A percentile compares a stretch with the other conserved stretches of the same genome.
These are phyloP conservation scores for Triglochin maritima DNA, from an alignment of 106 monocot species.

Conservation along the genomic window DNA sequence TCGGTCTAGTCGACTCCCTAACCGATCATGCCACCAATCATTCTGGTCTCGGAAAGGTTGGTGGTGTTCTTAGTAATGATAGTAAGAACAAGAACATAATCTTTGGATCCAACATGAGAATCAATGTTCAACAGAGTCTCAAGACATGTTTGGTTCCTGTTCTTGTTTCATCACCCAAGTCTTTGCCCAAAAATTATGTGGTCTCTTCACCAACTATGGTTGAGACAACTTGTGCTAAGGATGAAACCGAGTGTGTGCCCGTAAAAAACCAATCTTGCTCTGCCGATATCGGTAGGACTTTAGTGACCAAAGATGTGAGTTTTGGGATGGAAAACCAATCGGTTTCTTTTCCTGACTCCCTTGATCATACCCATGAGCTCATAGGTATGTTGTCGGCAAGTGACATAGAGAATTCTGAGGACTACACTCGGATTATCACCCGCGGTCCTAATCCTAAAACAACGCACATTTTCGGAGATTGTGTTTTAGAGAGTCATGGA, in stretches of 20 bases:
- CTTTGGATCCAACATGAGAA: conserved; percentile 18
- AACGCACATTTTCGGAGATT: conserved; percentile 76
- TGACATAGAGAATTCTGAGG: conserved; percentile 74
- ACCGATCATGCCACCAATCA: conserved; percentile 1
- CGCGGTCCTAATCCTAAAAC: conserved; percentile 83
- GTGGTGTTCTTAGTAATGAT: too few species aligned
- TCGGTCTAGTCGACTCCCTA: conserved; percentile 17
- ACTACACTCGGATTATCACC: conserved; percentile 70
- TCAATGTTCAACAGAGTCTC: background rate
- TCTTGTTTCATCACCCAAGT: conserved; percentile 7
- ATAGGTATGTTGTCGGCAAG: conserved; percentile 28
- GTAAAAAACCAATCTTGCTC: conserved; percentile 27
- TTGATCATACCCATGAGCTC: conserved; percentile 8
- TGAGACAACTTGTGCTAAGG: background rate
- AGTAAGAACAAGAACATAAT: conserved; percentile 11
- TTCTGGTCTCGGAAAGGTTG: background rate
- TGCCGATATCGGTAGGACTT: conserved; percentile 13
- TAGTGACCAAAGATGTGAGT: background rate
- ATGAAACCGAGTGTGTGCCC: background rate
- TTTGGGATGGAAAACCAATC: conserved; percentile 1
- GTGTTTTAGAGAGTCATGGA: conserved; percentile 31
- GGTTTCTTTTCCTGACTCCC: conserved; percentile 9
- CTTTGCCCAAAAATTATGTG: conserved; percentile 11
- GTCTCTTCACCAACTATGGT: background rate
- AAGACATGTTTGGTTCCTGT: conserved; percentile 1